phyloP scores from a whole-genome alignment of 1,284 basidiomycete species.

The Sporisorium scitamineum region DNA sequence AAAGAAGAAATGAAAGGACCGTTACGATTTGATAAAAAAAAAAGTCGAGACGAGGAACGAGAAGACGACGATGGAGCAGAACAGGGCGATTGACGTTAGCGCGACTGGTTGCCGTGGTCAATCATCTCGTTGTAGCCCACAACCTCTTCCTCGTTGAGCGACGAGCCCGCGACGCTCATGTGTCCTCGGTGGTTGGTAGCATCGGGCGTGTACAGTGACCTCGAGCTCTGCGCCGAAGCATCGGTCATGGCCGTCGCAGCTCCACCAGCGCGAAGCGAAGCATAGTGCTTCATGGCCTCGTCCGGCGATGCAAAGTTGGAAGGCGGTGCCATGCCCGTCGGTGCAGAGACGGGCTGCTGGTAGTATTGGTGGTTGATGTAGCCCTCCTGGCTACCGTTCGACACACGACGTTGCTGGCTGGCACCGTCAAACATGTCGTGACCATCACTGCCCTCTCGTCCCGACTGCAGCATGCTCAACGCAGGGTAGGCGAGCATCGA shows the following conservation, averaged over 20 bases:
- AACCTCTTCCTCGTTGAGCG: constrained; percentile 65
- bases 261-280: constrained; percentile 51
- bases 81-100: constrained; percentile 22
- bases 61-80: no score
- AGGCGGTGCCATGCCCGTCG: constrained; percentile 63
- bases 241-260: constrained; percentile 12
- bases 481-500: constrained; percentile 63
- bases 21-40: constrained; percentile 12
- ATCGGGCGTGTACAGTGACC: constrained; percentile 61
- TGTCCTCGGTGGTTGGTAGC: constrained; percentile 41
- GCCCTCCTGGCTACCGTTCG: constrained; percentile 18
- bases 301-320: constrained; percentile 58
- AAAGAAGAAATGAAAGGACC: constrained; percentile 2
- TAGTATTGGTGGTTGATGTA: constrained; percentile 57
- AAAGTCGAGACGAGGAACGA: background rate
- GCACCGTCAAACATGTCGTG: constrained; percentile 51
- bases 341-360: constrained; percentile 27
- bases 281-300: constrained; percentile 64
- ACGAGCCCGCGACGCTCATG: constrained; percentile 53
- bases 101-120: constrained; percentile 55
- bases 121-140: constrained; percentile 66
- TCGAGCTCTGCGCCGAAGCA: constrained; percentile 16
- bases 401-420: constrained; percentile 13
- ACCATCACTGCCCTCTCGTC: constrained; percentile 46
- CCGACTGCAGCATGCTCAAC: constrained; percentile 51